A percentile compares a stretch with the other conserved stretches of the same genome.
phyloP scores from a whole-genome alignment of 345 rosid species.

The Isatis tinctoria region DNA sequence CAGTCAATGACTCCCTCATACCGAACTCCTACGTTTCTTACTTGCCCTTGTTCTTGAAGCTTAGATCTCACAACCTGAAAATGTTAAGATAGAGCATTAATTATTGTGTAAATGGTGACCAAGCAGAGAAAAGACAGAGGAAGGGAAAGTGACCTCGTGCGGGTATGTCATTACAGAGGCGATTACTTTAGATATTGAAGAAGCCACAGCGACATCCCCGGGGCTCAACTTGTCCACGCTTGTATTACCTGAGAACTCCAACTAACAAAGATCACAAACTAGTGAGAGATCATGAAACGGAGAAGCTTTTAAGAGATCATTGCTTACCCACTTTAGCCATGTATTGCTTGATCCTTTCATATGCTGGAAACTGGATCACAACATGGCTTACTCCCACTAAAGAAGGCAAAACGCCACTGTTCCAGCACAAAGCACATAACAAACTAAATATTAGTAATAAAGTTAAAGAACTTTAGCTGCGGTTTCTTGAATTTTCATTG shows the following conservation, averaged over 20 bases:
- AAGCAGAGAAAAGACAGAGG: not conserved
- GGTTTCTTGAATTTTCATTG: not conserved
- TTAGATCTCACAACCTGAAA: conserved; percentile 76
- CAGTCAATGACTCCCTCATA: conserved; percentile 73
- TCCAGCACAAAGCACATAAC: conserved; percentile 28
- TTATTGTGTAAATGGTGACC: not conserved
- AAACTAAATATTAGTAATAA: not conserved
- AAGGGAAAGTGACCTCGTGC: conserved; percentile 65
- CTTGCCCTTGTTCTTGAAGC: conserved; percentile 94
- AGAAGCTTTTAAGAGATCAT: not conserved
- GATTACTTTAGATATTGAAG: conserved; percentile 68
- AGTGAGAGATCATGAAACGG: not conserved
- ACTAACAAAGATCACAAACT: conserved; percentile 27
- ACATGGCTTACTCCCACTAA: conserved; percentile 91
- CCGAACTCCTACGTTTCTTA: conserved; percentile 38
- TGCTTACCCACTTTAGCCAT: conserved; percentile 62
- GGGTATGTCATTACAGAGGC: conserved; percentile 90
- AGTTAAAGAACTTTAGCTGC: not conserved
- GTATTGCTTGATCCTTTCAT: conserved; percentile 78
- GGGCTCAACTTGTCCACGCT: conserved; percentile 54
- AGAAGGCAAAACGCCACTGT: conserved; percentile 93
- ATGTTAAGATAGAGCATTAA: not conserved
- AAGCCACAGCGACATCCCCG: conserved; percentile 69
- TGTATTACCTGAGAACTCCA: conserved; percentile 50
- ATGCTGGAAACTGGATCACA: conserved; percentile 92